Base-by-base conservation (phyloP, 306 rosid species). In the Macrotyloma uniflorum region DNA sequence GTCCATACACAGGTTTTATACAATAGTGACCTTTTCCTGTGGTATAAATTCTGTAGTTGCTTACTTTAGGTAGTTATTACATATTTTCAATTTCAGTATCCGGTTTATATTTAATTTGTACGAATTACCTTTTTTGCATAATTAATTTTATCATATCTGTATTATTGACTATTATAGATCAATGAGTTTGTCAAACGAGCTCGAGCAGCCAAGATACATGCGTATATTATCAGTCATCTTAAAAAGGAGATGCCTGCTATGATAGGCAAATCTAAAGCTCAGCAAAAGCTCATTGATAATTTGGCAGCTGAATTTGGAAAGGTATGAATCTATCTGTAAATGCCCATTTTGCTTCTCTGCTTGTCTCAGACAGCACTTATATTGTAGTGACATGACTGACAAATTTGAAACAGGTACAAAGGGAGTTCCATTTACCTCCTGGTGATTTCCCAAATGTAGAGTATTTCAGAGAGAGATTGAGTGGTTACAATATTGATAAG, bases 151-250 rank as follows among this genome's bases (percentile, higher is more conserved):
- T 30, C 11, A 1, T 12, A n/a, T 61, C 38, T 74, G 1, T 66
- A 7, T 80, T 68, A 40, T 49, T 62, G 81, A 19, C 43, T 51
- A 49, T 30, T 33, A 18, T 80, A 93, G 98, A 93, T 93, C 84
- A 93, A 93, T 85, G 98, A 93, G 82, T 93, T 88, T 73, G 98
- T 93, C 18, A 93, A 93, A 75, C 93, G 98, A 18, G 97, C 98
- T 2, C 87, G 98, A 68, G 97, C 98, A 57, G 98, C 86, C 62
- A 93, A 93, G 87, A 93, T 93, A 66, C 98, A 93, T 65, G 97
- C 98, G 69, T 86, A 90, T 72, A 91, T 93, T n/a, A 86, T 93
- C 55, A 84, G 97, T 75, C 98, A 93, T 86, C 93, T 93, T 13
- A 88, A 80, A 79, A 91, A 85, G 84, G 96, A 91, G 84, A 93